These are phyloP conservation scores for Neurospora sp. DNA, from an alignment of 495 filamentous ascomycete genomes.

Conservation along the genomic window DNA sequence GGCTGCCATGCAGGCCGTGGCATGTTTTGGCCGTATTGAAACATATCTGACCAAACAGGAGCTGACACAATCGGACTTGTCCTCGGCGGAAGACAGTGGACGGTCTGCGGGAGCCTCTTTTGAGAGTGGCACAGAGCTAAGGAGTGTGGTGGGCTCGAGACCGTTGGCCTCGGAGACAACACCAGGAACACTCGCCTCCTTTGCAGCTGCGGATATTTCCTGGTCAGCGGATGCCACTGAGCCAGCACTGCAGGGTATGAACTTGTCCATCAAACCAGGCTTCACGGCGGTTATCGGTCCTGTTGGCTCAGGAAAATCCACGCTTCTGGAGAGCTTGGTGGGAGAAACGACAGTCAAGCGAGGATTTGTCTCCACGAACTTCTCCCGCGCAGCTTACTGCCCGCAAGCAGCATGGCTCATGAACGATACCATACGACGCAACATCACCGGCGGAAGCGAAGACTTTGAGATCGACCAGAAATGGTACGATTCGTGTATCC, in stretches of 20 bases:
- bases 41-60: slow-evolving; percentile 19
- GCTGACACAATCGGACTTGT: neutral
- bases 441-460: slow-evolving; percentile 23
- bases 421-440: slow-evolving; percentile 33
- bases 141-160: neutral
- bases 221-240: slow-evolving; percentile 1
- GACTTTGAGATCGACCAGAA: slow-evolving; percentile 37
- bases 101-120: neutral
- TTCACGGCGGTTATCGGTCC: slow-evolving; percentile 28
- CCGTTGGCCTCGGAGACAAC: neutral
- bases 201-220: neutral
- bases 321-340: slow-evolving; percentile 26
- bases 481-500: slow-evolving; percentile 49
- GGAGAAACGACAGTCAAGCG: slow-evolving; percentile 25
- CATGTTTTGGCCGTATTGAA: slow-evolving; percentile 50
- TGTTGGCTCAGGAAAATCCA: slow-evolving; percentile 34
- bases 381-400: slow-evolving; percentile 28
- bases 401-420: slow-evolving; percentile 33
- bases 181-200: neutral
- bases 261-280: neutral
- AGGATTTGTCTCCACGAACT: slow-evolving; percentile 22
- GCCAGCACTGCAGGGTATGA: neutral
- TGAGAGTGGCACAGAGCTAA: neutral
- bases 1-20: slow-evolving; percentile 39
- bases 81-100: neutral